These are phyloP conservation scores for Blastocystis sp. DNA, from an alignment of 352 stramenopile genomes.

Conservation along the genomic window DNA sequence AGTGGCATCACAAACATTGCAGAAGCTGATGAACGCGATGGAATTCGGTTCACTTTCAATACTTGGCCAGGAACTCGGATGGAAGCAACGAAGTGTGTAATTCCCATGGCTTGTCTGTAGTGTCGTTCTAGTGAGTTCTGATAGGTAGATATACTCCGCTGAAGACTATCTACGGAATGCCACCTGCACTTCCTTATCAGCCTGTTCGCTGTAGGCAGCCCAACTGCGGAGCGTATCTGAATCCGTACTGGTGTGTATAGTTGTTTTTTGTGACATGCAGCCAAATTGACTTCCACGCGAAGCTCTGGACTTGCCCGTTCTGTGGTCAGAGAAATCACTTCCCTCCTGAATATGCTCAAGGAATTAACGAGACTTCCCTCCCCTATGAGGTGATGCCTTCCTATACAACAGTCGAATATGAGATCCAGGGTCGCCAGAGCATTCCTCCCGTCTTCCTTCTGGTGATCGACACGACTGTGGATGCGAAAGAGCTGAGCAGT, in stretches of 20 bases:
- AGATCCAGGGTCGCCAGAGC: slow-evolving; percentile 79
- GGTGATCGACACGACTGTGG: slow-evolving; percentile 92
- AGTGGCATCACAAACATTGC: slow-evolving; percentile 23
- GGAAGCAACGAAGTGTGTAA: slow-evolving; percentile 93
- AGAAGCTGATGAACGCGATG: slow-evolving; percentile 73
- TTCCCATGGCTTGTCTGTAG: slow-evolving; percentile 83
- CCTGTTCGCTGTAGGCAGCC: slow-evolving; percentile 90
- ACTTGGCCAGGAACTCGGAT: slow-evolving; percentile 92
- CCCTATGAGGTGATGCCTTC: slow-evolving; percentile 96
- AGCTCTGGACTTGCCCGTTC: slow-evolving; percentile 98
- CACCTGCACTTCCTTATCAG: slow-evolving; percentile 88
- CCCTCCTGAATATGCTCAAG: slow-evolving; percentile 85
- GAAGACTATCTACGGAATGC: slow-evolving; percentile 88
- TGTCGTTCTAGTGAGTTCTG: background rate
- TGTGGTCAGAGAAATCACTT: slow-evolving; percentile 98
- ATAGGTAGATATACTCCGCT: slow-evolving; percentile 84
- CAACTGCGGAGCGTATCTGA: slow-evolving; percentile 88
- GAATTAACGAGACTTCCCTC: slow-evolving; percentile 95
- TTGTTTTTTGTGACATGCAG: background rate
- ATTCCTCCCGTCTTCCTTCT: slow-evolving; percentile 97
- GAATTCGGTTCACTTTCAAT: slow-evolving; percentile 94
- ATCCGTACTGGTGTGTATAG: slow-evolving; percentile 87
- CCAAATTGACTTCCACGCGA: slow-evolving; percentile 91
- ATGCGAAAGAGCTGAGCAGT: slow-evolving; percentile 88
- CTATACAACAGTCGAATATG: slow-evolving; percentile 98